Evolutionary conservation across 2,329 filamentous ascomycete species (phyloP).

Genomic region (Alternaria metachromatica): DNA sequence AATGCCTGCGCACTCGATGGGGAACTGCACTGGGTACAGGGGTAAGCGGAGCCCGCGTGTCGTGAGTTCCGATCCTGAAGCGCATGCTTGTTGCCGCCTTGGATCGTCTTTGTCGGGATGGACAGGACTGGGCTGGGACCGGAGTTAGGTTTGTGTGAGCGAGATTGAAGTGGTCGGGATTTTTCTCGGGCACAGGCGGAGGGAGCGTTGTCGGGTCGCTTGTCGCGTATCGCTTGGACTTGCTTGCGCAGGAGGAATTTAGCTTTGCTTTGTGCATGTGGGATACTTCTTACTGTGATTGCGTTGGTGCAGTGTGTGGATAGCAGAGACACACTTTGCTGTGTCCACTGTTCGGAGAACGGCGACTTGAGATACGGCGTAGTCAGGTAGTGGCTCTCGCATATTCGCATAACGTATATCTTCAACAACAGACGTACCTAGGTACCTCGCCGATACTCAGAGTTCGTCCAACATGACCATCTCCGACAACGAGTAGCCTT

Average conservation of each 20-base stretch:
- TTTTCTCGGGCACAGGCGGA: background rate
- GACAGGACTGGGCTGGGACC: background rate
- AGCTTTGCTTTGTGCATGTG: background rate
- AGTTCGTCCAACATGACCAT: background rate
- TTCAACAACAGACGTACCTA: background rate
- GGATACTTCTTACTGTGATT: background rate
- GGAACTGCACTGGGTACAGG: background rate
- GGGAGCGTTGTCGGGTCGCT: background rate
- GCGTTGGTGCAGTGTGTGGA: background rate
- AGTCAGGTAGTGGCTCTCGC: background rate
- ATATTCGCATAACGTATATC: background rate
- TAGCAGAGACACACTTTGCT: background rate
- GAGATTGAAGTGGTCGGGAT: background rate
- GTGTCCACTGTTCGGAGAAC: background rate
- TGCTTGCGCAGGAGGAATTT: background rate
- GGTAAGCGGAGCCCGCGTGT: background rate
- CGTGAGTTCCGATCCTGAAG: background rate
- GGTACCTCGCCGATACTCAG: background rate
- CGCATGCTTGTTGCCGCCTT: background rate
- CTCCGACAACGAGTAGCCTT: background rate
- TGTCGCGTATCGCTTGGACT: slow-evolving; percentile 5
- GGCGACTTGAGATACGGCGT: background rate
- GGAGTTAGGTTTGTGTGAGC: background rate
- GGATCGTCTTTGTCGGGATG: background rate
- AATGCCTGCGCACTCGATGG: background rate